Evolutionary conservation across 805 yeast species (phyloP).

Genomic region (Ogataea methanolica): DNA sequence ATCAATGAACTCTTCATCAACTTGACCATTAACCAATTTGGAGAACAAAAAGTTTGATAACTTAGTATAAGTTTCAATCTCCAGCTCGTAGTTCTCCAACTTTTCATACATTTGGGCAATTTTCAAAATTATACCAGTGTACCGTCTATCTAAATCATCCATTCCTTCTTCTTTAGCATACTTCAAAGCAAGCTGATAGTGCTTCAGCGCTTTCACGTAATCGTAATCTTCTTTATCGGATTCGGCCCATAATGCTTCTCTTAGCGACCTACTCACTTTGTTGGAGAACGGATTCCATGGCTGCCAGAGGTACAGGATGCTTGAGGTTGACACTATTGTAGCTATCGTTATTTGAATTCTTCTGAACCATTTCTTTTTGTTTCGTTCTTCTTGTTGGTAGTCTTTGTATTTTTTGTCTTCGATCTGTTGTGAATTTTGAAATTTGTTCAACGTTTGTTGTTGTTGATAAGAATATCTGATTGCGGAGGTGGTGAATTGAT

Average conservation of each 20-base stretch:
- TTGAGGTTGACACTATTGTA: slow-evolving; percentile 14
- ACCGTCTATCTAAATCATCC: slow-evolving; percentile 65
- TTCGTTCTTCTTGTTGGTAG: slow-evolving; percentile 7
- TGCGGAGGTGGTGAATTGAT: neutral
- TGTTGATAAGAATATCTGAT: neutral
- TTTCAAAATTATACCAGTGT: slow-evolving; percentile 86
- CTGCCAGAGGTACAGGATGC: slow-evolving; percentile 26
- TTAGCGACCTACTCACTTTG: slow-evolving; percentile 60
- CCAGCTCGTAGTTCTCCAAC: slow-evolving; percentile 56
- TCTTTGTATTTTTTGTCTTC: slow-evolving; percentile 7
- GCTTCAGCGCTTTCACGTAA: slow-evolving; percentile 61
- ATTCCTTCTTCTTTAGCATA: slow-evolving; percentile 53
- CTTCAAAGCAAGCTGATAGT: slow-evolving; percentile 70
- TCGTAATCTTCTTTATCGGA: slow-evolving; percentile 55
- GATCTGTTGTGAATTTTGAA: slow-evolving; percentile 6
- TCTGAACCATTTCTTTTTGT: slow-evolving; percentile 11
- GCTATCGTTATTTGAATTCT: slow-evolving; percentile 12
- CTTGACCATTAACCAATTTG: slow-evolving; percentile 22
- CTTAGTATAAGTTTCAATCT: slow-evolving; percentile 47
- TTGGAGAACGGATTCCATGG: slow-evolving; percentile 32
- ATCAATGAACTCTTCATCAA: slow-evolving; percentile 20
- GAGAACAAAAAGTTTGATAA: slow-evolving; percentile 24
- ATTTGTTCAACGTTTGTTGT: neutral
- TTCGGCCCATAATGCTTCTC: slow-evolving; percentile 84
- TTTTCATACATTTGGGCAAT: slow-evolving; percentile 83